Evolutionary conservation across 441 rosid genomes (phyloP).

Genomic region (Brassica hybrid): DNA sequence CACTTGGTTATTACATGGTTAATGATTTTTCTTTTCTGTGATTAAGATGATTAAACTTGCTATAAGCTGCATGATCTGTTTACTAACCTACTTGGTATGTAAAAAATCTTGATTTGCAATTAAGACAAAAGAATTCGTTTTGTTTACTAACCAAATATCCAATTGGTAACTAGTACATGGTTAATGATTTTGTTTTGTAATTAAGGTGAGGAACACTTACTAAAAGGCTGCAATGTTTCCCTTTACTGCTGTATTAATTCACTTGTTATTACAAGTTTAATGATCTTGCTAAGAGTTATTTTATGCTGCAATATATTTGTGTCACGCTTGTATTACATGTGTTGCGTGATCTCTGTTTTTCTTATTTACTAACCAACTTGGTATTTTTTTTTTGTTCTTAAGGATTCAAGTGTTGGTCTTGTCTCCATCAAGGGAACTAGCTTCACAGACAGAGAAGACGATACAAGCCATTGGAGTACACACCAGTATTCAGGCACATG

Average conservation of each 20-base stretch:
- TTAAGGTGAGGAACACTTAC: neutral
- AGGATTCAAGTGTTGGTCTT: slow-evolving; percentile 87
- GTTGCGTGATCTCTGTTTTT: neutral
- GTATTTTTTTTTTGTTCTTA: neutral
- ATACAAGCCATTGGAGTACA: slow-evolving; percentile 80
- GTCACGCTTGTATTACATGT: slow-evolving; percentile 4
- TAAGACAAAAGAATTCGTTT: neutral
- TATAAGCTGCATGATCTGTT: neutral
- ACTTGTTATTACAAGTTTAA: no score
- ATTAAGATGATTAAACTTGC: neutral
- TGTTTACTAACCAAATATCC: neutral
- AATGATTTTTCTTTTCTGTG: neutral
- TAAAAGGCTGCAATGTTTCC: no score
- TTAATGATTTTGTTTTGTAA: neutral
- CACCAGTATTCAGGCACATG: slow-evolving; percentile 82
- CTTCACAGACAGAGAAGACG: slow-evolving; percentile 90
- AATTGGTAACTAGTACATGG: neutral
- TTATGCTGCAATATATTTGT: neutral
- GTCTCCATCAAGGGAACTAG: slow-evolving; percentile 92
- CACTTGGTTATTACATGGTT: neutral
- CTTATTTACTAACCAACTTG: slow-evolving; percentile 3
- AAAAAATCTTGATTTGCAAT: neutral
- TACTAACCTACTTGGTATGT: neutral
- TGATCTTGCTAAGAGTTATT: neutral
- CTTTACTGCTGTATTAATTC: no score